These are phyloP conservation scores for Quercus berberidifolia DNA, from an alignment of 306 rosid species.

Conservation along the genomic window DNA sequence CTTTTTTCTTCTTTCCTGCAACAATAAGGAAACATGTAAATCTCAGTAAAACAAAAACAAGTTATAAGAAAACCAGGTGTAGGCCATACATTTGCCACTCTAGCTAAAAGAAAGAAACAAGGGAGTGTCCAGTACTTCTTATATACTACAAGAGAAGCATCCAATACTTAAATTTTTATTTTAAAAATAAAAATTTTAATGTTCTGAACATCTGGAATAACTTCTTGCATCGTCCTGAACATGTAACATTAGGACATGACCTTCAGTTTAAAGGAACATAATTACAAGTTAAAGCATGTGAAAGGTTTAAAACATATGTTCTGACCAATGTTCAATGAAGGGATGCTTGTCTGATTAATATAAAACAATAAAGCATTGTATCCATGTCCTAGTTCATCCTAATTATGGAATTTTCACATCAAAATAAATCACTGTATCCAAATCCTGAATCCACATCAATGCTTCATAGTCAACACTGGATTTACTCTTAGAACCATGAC, in stretches of 20 bases:
- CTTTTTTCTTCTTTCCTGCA: constrained; percentile 86
- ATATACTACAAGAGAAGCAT: background rate
- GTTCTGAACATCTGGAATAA: background rate
- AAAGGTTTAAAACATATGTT: background rate
- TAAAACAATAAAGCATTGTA: background rate
- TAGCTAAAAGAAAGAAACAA: background rate
- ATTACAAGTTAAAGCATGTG: background rate
- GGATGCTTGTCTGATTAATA: background rate
- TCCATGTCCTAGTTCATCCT: background rate
- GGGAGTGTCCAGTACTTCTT: background rate
- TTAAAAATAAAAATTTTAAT: background rate
- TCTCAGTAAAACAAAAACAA: background rate
- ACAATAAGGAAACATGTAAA: background rate
- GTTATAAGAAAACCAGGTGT: background rate
- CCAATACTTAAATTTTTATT: background rate
- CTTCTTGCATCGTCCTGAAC: background rate
- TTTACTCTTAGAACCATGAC: background rate
- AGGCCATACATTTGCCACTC: background rate
- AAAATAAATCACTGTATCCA: background rate
- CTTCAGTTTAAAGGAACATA: background rate
- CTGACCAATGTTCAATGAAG: background rate
- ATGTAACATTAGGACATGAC: background rate
- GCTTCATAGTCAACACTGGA: no score
- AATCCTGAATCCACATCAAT: background rate
- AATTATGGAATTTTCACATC: background rate